Percentiles rank a stretch among this genome's conserved stretches.
Conservation (phyloP, 768 basidiomycete genomes). For the Leccinum fibrillosum region DNA sequence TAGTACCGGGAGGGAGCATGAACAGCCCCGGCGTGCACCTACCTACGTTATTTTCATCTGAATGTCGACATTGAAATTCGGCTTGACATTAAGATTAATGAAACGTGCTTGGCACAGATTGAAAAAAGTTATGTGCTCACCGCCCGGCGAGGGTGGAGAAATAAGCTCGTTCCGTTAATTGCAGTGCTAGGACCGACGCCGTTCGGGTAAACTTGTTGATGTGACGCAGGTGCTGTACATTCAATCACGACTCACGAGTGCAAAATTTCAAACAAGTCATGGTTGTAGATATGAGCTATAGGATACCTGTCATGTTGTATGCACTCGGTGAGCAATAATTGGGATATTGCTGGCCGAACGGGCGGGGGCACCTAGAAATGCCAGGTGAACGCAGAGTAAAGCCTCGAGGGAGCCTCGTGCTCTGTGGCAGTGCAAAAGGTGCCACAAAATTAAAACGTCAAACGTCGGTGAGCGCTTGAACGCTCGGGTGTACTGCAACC, state of each 20-base stretch:
- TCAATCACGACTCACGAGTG: not conserved
- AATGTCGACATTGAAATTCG: slow-evolving; percentile 10
- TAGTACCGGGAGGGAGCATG: slow-evolving; percentile 14
- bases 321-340: not conserved
- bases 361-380: not conserved
- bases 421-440: slow-evolving; percentile 21
- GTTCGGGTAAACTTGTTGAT: slow-evolving; percentile 5
- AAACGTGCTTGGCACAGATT: slow-evolving; percentile 24
- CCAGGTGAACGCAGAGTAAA: not conserved
- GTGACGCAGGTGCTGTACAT: slow-evolving; percentile 14
- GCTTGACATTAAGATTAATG: slow-evolving; percentile 21
- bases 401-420: slow-evolving; percentile 29
- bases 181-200: slow-evolving; percentile 19
- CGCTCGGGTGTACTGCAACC: slow-evolving; percentile 5
- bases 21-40: slow-evolving; percentile 23
- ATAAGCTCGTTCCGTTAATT: slow-evolving; percentile 12
- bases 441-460: not conserved
- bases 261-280: not conserved
- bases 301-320: slow-evolving; percentile 1
- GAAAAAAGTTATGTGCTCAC: slow-evolving; percentile 5
- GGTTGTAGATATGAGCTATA: slow-evolving; percentile 2
- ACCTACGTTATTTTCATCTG: slow-evolving; percentile 18
- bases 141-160: slow-evolving; percentile 14
- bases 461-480: slow-evolving; percentile 4
- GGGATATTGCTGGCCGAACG: not conserved